Percentiles rank a stretch among this genome's conserved stretches.
phyloP scores from a whole-genome alignment of 2,329 filamentous ascomycete genomes.

The Exserohilum turcica region DNA sequence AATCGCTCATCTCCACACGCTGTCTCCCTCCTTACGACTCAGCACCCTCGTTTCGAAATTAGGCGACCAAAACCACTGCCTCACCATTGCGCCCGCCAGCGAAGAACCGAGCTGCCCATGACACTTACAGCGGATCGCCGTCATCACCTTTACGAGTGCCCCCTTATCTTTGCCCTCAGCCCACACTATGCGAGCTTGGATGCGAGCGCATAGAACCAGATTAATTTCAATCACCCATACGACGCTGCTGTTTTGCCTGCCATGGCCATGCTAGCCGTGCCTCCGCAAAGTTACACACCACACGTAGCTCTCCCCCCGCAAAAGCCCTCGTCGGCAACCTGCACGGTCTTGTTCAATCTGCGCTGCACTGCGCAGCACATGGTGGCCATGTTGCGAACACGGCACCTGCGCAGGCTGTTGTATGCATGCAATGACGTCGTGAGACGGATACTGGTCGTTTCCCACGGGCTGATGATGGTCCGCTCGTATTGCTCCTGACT shows the following conservation, averaged over 20 bases:
- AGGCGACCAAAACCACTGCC: neutral
- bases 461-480: neutral
- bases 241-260: slow-evolving; percentile 7
- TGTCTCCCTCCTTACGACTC: slow-evolving; percentile 5
- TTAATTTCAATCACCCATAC: slow-evolving; percentile 29
- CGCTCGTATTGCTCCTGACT: neutral
- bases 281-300: neutral
- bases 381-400: neutral
- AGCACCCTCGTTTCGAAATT: slow-evolving; percentile 34
- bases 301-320: neutral
- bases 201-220: slow-evolving; percentile 21
- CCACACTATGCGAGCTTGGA: slow-evolving; percentile 9
- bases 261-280: neutral
- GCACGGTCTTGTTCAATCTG: neutral
- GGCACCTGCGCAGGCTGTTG: neutral
- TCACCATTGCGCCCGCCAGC: slow-evolving; percentile 1
- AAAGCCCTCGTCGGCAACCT: neutral
- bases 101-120: neutral
- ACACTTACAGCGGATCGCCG: neutral
- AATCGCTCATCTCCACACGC: slow-evolving; percentile 18
- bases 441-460: neutral
- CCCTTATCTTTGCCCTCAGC: slow-evolving; percentile 9
- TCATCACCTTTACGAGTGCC: slow-evolving; percentile 6
- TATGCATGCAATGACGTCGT: neutral
- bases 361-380: neutral